Percentiles rank a stretch among this genome's conserved stretches.
Evolutionary conservation across 306 rosid genomes (phyloP).

Genomic region (Ammopiptanthus mongolicus): DNA sequence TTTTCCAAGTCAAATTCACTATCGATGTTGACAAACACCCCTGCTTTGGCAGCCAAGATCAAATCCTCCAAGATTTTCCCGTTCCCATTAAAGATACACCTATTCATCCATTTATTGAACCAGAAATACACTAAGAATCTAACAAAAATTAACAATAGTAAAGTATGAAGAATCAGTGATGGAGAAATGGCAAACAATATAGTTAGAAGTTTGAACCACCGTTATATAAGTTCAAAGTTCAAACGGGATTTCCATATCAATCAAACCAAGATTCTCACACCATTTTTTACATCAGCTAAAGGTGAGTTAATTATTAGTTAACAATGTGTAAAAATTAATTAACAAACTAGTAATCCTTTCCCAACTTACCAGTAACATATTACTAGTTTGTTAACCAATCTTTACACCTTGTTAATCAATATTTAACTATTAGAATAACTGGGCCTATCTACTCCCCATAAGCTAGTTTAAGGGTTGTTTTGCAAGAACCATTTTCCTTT

Average conservation of each 20-base stretch:
- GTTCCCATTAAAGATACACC: conserved; percentile 91
- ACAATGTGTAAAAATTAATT: too few relatives aligned
- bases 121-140: background rate
- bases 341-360: too few relatives aligned
- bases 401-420: too few relatives aligned
- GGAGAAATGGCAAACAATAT: background rate
- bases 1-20: conserved; percentile 94
- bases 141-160: background rate
- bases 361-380: too few relatives aligned
- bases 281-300: background rate
- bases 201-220: background rate
- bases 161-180: background rate
- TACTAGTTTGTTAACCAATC: too few relatives aligned
- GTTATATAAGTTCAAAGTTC: background rate
- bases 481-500: background rate
- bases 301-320: background rate
- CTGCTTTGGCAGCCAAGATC: conserved; percentile 77
- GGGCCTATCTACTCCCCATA: too few relatives aligned
- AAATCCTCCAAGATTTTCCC: conserved; percentile 88
- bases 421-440: too few relatives aligned
- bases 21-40: conserved; percentile 83
- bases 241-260: background rate
- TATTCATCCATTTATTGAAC: conserved; percentile 22
- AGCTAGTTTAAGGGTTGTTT: background rate
- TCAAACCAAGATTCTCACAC: background rate